phyloP scores from a whole-genome alignment of 2,329 filamentous ascomycete species.

The Diaporthe sp. region DNA sequence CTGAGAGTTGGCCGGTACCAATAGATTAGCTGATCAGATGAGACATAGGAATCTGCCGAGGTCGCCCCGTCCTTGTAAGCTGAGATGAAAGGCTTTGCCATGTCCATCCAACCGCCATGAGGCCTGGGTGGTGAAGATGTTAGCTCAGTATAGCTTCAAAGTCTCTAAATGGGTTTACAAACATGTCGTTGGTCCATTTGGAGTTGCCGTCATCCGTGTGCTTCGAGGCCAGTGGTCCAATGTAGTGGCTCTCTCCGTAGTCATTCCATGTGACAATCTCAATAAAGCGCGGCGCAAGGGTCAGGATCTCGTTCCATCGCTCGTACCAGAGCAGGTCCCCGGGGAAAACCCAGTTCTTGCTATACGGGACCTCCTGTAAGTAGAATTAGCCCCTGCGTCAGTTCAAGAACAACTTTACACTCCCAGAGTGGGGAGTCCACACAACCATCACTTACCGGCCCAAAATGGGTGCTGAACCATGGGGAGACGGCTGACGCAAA shows the following conservation, averaged over 20 bases:
- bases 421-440: background rate
- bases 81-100: slow-evolving; percentile 66
- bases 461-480: slow-evolving; percentile 55
- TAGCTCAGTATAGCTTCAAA: background rate
- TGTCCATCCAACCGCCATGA: slow-evolving; percentile 66
- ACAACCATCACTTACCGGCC: background rate
- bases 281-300: slow-evolving; percentile 62
- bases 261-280: slow-evolving; percentile 63
- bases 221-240: slow-evolving; percentile 62
- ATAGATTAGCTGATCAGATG: slow-evolving; percentile 65
- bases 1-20: slow-evolving; percentile 68
- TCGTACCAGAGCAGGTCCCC: slow-evolving; percentile 71
- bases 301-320: slow-evolving; percentile 66
- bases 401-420: accelerated
- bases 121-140: slow-evolving; percentile 45
- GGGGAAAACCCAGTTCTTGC: slow-evolving; percentile 71
- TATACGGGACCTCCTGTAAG: slow-evolving; percentile 58
- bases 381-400: slow-evolving; percentile 58
- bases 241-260: slow-evolving; percentile 69
- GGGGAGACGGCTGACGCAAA: slow-evolving; percentile 44
- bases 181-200: slow-evolving; percentile 66
- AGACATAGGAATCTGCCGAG: slow-evolving; percentile 54
- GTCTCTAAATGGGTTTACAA: background rate
- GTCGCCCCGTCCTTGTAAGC: slow-evolving; percentile 64
- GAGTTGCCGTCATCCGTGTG: slow-evolving; percentile 60